Evolutionary conservation across 768 basidiomycete genomes (phyloP).

Genomic region (Cyathus striatus): DNA sequence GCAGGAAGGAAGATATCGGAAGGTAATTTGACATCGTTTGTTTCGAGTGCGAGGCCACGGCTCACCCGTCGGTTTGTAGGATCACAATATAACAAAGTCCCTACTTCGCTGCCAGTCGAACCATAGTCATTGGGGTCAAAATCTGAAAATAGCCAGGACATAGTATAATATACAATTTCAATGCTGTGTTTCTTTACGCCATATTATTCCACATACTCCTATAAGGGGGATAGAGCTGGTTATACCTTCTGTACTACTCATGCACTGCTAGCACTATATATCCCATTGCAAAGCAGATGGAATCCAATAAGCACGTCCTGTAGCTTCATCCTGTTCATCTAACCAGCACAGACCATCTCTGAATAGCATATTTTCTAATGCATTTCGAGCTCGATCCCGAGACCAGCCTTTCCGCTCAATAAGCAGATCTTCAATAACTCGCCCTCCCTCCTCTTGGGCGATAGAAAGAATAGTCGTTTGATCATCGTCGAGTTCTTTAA

Average conservation of each 20-base stretch:
- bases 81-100: slow-evolving; percentile 5
- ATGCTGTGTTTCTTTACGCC: no score
- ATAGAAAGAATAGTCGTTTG: slow-evolving; percentile 78
- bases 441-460: slow-evolving; percentile 63
- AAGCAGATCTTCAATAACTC: slow-evolving; percentile 61
- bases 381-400: slow-evolving; percentile 66
- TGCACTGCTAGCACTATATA: slow-evolving; percentile 30
- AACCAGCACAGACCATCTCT: slow-evolving; percentile 93
- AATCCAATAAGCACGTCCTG: slow-evolving; percentile 77
- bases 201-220: no score
- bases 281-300: slow-evolving; percentile 88
- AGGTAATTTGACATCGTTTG: slow-evolving; percentile 7
- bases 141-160: slow-evolving; percentile 5
- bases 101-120: slow-evolving; percentile 17
- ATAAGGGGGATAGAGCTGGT: no score
- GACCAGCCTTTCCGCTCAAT: slow-evolving; percentile 71
- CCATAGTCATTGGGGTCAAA: slow-evolving; percentile 18
- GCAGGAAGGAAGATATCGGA: slow-evolving; percentile 14
- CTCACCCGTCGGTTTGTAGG: slow-evolving; percentile 7
- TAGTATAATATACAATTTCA: slow-evolving; percentile 7
- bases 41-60: neutral
- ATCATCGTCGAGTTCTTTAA: slow-evolving; percentile 87
- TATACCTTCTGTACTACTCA: no score
- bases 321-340: slow-evolving; percentile 77
- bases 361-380: slow-evolving; percentile 85